Base-by-base conservation (phyloP, 257 asterid species). In the Coffea eugenioides region DNA sequence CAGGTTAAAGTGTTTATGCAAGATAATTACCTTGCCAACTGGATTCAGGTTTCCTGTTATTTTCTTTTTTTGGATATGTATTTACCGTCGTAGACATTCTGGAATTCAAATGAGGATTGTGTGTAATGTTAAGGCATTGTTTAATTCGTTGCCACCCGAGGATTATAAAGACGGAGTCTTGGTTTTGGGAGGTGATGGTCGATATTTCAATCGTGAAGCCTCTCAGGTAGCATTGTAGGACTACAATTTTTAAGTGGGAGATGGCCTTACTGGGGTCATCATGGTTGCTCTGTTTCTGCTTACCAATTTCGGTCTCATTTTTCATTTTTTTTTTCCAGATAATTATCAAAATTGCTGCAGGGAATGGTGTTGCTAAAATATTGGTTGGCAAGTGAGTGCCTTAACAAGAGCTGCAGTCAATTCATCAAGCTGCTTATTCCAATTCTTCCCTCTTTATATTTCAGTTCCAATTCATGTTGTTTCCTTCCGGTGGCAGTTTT, bases 151-250 rank as follows among this genome's bases (percentile, higher is more conserved):
- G 85, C 95, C 94, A 3, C 91, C 86, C 1, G 99, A 95, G 88
- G 99, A 95, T 84, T 95, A 91, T 88, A 83, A 89, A 87, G 82
- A 91, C 41, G 93, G 93, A 20, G 85, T 92, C 79, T 85, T 96
- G 89, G 97, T 92, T 80, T 86, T 96, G 73, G 98, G 98, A 27
- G 99, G 98, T 31, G 99, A 96, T 84, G 99, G 99, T 73, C 90
- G 99, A 82, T 96, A 90, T 76, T 96, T 95, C 85, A 96, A 94
- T 84, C 81, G 87, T 46, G 98, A 96, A 85, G 99, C 97, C 72
- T 93, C 99, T 23, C 99, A 95, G 99, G 98, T 94, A 80, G 31
- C 76, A 48, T 39, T 39, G 80, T 76, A 45, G 64, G 64, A 56
- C 5, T 12, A 46, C 14, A 23, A 13, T 45, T 8, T 13, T 67